phyloP scores from a whole-genome alignment of 2,329 filamentous ascomycete genomes.

The Macrophomina phaseolina region DNA sequence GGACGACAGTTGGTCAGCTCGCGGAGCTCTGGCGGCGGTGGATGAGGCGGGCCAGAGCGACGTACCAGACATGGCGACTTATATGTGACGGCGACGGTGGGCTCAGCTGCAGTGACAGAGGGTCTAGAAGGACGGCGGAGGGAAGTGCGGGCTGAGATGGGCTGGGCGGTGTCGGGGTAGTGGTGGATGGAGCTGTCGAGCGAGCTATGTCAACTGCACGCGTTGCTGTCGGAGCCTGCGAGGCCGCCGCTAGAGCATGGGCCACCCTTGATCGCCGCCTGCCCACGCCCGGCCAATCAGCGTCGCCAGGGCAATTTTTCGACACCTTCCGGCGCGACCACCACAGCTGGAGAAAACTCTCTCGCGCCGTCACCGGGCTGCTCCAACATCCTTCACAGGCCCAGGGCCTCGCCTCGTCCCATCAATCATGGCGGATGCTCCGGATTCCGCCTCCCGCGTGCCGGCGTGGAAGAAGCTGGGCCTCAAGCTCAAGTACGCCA shows the following conservation, averaged over 20 bases:
- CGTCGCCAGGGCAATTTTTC: constrained; percentile 24
- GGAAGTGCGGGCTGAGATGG: constrained; percentile 16
- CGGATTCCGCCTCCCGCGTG: constrained; percentile 36
- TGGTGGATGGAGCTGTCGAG: constrained; percentile 25
- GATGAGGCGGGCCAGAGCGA: constrained; percentile 27
- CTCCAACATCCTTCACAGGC: neutral
- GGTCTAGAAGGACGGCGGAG: neutral
- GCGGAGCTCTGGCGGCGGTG: constrained; percentile 27
- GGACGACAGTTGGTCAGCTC: constrained; percentile 37
- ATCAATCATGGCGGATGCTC: constrained; percentile 2
- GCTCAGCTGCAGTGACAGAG: constrained; percentile 3
- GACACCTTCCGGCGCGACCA: neutral
- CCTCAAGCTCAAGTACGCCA: constrained; percentile 62
- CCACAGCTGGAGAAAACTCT: neutral
- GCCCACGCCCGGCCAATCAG: constrained; percentile 9
- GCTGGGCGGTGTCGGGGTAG: neutral
- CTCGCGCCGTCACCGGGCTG: neutral
- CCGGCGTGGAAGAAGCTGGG: constrained; percentile 67
- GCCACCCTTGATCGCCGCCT: constrained; percentile 17
- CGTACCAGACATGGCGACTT: constrained; percentile 49
- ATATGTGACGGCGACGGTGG: constrained; percentile 5
- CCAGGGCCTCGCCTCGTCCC: too few relatives aligned
- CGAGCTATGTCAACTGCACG: constrained; percentile 27
- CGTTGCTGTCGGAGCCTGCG: constrained; percentile 28
- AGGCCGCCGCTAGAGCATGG: constrained; percentile 10